Percentiles rank a stretch among this genome's conserved stretches.
These are phyloP conservation scores for Lasiodiplodia sp. DNA, from an alignment of 2,329 filamentous ascomycete species.

Conservation along the genomic window DNA sequence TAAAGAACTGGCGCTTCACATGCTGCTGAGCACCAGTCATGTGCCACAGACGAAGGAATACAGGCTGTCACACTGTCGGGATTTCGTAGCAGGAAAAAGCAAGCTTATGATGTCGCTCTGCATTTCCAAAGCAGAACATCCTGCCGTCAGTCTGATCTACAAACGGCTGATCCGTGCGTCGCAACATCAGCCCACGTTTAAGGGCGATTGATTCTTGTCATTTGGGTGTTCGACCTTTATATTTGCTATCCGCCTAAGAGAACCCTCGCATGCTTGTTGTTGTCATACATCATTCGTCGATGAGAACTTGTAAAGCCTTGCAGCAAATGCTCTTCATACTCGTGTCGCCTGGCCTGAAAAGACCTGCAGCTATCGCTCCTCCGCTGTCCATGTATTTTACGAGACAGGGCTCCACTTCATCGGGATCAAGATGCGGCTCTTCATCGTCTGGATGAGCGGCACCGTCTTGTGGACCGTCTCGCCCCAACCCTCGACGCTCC, in stretches of 20 bases:
- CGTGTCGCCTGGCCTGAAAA: not conserved
- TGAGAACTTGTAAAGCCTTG: slow-evolving; percentile 2
- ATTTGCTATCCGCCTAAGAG: slow-evolving; percentile 14
- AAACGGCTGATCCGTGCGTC: slow-evolving; percentile 17
- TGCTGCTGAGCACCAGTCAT: not conserved
- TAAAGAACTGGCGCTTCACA: slow-evolving; percentile 18
- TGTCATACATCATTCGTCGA: slow-evolving; percentile 1
- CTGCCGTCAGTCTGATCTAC: not conserved
- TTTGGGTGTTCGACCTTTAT: slow-evolving; percentile 10
- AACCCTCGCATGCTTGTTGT: slow-evolving; percentile 13
- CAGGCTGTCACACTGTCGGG: not conserved
- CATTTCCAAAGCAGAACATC: not conserved
- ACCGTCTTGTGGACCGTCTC: slow-evolving; percentile 99
- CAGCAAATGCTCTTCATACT: slow-evolving; percentile 2
- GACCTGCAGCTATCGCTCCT: not conserved
- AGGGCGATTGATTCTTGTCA: not conserved
- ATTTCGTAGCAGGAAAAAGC: not conserved
- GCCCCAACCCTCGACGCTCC: slow-evolving; percentile 93
- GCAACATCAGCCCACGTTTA: not conserved
- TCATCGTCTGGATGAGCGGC: slow-evolving; percentile 95
- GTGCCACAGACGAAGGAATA: not conserved
- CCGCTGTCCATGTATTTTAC: not conserved
- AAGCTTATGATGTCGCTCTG: slow-evolving; percentile 18
- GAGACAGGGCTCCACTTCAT: slow-evolving; percentile 90
- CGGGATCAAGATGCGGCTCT: slow-evolving; percentile 89